These are phyloP conservation scores for Scenedesmus sp. DNA, from an alignment of 163 green algal species.

Conservation along the genomic window DNA sequence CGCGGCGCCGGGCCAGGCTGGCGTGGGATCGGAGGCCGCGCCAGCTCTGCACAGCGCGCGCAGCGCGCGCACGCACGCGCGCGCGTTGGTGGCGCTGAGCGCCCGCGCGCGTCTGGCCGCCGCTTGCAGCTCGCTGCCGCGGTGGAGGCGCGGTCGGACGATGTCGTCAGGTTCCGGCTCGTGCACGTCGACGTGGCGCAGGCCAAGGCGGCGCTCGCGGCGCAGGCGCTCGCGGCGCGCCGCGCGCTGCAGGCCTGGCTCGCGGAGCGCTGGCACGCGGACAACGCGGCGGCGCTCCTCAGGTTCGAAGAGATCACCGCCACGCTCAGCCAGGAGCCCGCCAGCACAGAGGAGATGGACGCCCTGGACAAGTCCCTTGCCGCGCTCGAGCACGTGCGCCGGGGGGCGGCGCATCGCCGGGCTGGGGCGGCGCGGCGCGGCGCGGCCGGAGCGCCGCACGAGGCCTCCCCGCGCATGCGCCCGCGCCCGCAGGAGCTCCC, in stretches of 20 bases:
- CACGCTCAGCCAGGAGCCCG: conserved; percentile 60
- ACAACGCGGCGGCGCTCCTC: conserved; percentile 47
- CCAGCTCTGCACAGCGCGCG: too few relatives aligned
- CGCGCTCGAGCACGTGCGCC: conserved; percentile 46
- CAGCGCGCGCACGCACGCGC: background rate
- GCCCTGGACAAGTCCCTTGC: conserved; percentile 69
- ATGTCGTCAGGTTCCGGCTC: conserved; percentile 63
- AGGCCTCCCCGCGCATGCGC: too few relatives aligned
- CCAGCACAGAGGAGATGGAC: conserved; percentile 70
- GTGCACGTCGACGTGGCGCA: conserved; percentile 58
- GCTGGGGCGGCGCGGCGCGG: too few relatives aligned
- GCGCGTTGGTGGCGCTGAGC: too few relatives aligned
- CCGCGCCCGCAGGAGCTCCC: conserved; percentile 27
- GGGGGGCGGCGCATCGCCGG: too few relatives aligned
- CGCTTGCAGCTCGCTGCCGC: conserved; percentile 49
- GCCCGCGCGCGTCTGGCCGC: background rate
- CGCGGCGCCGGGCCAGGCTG: too few relatives aligned
- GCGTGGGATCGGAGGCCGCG: too few relatives aligned
- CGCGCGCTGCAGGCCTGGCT: conserved; percentile 60
- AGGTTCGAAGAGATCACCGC: conserved; percentile 59
- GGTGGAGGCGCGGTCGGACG: conserved; percentile 55
- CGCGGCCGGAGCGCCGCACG: too few relatives aligned
- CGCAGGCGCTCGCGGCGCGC: conserved; percentile 56
- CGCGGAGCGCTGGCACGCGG: conserved; percentile 46
- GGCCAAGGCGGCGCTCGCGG: conserved; percentile 57